Base-by-base conservation (phyloP, 2,329 filamentous ascomycete species). In the Talaromyces sp. region DNA sequence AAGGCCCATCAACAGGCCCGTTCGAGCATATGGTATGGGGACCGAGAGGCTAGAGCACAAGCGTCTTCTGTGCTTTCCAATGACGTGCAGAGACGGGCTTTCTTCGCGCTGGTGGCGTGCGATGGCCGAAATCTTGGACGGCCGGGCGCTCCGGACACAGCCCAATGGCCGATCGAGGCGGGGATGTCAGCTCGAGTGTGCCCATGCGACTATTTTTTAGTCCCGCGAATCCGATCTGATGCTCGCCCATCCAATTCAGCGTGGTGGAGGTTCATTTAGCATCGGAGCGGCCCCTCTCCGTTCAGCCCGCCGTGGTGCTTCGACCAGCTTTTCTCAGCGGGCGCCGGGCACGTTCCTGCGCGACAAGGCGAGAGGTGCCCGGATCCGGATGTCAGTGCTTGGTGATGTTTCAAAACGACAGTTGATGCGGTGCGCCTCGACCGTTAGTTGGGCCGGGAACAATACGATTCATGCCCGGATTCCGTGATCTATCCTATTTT, bases 151-250 rank as follows among this genome's bases (percentile, higher is more conserved):
- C 61, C 67, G 68, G 46, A 65, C 64, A 67, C 68, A 68, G 70
- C 70, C 74, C 74, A 76, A 76, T 76, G 57, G 69, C 62, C 65
- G 71, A 70, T 73, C 71, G 62, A 62, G 75, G 63, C 72, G 70
- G 70, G 72, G 68, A 70, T 74, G 65, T 73, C 68, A 70, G 68
- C 71, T 67, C 46, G 54, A 59, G 46, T 56, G 57, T 59, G 57
- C 41, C 57, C 48, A 57, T 29, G 11, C 24, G 46, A 53, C 41
- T 29, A 54, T 19, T 46, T 46, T 29, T 59, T 50, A 54, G 57
- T 51, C 52, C 52, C 52, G 51, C 31, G 24, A 26, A 56, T 55
- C 21, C 21, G 21, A 21, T 24, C 21, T 21, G 24, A 24, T 56
- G 3, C 48, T 52, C 24, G 24, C 48, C 48, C 48, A 27, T 27